Evolutionary conservation across 2,329 filamentous ascomycete species (phyloP), one percentile per base, ranked within the genome.

Genomic region (Aspergillus niger): DNA sequence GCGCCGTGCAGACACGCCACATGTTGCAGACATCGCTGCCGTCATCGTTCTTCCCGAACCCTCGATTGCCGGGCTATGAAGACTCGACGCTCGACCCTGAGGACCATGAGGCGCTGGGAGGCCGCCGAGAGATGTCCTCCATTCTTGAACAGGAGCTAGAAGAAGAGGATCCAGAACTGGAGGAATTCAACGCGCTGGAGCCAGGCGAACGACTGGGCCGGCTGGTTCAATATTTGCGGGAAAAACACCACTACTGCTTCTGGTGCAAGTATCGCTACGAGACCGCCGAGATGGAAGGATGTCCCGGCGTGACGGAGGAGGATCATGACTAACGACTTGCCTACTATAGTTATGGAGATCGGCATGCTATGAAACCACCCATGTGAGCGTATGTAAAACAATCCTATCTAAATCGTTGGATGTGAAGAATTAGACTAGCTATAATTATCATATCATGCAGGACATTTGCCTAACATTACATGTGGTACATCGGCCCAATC

Each of bases 191-290:
- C 69, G 85, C 83, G 1, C 79, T 94, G 48, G 84, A 87, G 22
- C 81, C 86, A 1, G 79, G 79, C 1, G 89, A 96, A 68, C 85
- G 86, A 65, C 77, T 98, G 63, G 78, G 80, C 8, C 86, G 81
- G 67, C 75, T 96, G 13, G 83, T 97, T 8, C 74, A 79, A 17
- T 88, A 91, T 75, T 75, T 99, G 57, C 85, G 95, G 39, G 81
- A 86, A 52, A 84, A 85, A 70, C 86, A 92, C 70, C 77, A 82
- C 48, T 99, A 99, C 74, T 99, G 95, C 79, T 97, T 97, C 74
- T 99, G 93, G 91, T 99, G 95, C 78, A 98, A 97, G 75, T 90
- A 85, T 76, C 81, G 81, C 55, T 99, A 97, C 74, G 85, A 87
- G 32, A 73, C 74, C 17, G 67, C 69, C 0, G 87, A 92, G 70